phyloP scores from a whole-genome alignment of 2,329 filamentous ascomycete genomes.

The Aspergillus ochraceoroseus region DNA sequence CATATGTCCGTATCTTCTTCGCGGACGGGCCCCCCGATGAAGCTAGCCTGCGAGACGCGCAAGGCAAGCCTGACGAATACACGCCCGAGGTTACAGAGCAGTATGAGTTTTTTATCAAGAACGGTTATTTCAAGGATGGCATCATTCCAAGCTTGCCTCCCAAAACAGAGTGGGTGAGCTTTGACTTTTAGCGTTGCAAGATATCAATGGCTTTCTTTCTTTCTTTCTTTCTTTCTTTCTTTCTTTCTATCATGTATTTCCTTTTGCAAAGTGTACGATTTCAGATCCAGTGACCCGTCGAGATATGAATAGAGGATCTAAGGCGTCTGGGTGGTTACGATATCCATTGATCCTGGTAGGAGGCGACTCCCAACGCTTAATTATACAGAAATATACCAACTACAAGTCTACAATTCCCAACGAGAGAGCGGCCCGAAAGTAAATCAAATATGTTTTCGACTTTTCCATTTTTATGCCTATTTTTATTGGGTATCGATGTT shows the following conservation, averaged over 20 bases:
- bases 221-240: neutral
- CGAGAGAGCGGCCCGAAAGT: neutral
- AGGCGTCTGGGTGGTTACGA: neutral
- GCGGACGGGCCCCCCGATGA: conserved; percentile 60
- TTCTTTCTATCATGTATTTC: conserved; percentile 3
- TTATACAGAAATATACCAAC: conserved; percentile 8
- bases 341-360: no score
- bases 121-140: conserved; percentile 64
- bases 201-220: neutral
- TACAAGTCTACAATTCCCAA: no score
- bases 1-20: conserved; percentile 65
- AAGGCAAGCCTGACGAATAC: conserved; percentile 51
- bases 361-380: neutral
- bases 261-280: conserved; percentile 6
- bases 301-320: neutral
- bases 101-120: conserved; percentile 61
- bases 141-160: conserved; percentile 74
- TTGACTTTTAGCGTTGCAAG: conserved; percentile 68
- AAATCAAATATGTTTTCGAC: conserved; percentile 28
- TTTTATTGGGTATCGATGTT: conserved; percentile 30
- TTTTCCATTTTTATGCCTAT: conserved; percentile 32
- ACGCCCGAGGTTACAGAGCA: conserved; percentile 53
- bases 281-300: no score
- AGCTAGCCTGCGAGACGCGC: conserved; percentile 45
- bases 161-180: conserved; percentile 67